These are phyloP conservation scores for Pleurotus tuoliensis DNA, from an alignment of 768 basidiomycete species.

Conservation along the genomic window DNA sequence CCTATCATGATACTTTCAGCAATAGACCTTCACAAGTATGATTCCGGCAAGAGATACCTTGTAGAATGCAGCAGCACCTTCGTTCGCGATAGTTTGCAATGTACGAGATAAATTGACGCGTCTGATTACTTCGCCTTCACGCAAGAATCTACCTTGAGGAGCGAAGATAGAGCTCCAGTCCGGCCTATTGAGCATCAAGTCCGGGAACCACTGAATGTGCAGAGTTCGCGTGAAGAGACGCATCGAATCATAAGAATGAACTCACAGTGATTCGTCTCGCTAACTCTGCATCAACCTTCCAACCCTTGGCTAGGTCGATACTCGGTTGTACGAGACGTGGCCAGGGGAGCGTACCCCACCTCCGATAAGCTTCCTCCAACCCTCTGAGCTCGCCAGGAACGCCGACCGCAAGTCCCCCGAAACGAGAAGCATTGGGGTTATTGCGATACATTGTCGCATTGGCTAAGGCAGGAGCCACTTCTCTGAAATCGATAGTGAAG, in stretches of 20 bases:
- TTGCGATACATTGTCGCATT: conserved; percentile 74
- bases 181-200: conserved; percentile 60
- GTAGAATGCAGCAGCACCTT: conserved; percentile 84
- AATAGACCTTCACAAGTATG: not conserved
- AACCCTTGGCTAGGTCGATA: conserved; percentile 70
- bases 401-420: conserved; percentile 84
- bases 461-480: conserved; percentile 73
- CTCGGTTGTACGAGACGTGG: conserved; percentile 70
- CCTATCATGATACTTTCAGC: conserved; percentile 32
- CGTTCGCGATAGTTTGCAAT: conserved; percentile 63
- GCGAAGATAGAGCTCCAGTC: conserved; percentile 87
- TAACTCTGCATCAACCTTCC: conserved; percentile 77
- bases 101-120: conserved; percentile 77
- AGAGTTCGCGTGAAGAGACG: not conserved
- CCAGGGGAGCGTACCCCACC: conserved; percentile 86
- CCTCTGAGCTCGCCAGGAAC: conserved; percentile 92
- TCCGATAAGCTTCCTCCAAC: conserved; percentile 74
- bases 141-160: conserved; percentile 64
- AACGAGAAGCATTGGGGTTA: conserved; percentile 47
- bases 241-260: conserved; percentile 2
- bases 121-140: conserved; percentile 70
- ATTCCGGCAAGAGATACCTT: conserved; percentile 32
- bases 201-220: conserved; percentile 33
- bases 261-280: conserved; percentile 67
- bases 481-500: conserved; percentile 82